These are phyloP conservation scores for Diaporthe sp. DNA, from an alignment of 2,329 filamentous ascomycete species.

Conservation along the genomic window DNA sequence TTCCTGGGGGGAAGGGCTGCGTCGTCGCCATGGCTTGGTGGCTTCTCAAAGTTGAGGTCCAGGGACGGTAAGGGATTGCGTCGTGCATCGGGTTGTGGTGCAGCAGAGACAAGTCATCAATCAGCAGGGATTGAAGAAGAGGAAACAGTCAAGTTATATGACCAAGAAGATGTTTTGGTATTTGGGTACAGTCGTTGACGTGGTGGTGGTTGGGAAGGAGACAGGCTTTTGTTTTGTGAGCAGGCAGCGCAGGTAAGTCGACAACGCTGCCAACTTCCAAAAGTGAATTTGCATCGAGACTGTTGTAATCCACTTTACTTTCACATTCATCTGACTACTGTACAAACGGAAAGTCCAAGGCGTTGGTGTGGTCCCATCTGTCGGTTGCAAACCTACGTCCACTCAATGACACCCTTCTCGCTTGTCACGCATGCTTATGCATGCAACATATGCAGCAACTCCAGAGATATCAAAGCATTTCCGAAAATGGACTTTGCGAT, in stretches of 20 bases:
- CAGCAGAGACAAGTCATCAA: not conserved
- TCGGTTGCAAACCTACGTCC: not conserved
- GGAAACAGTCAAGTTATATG: not conserved
- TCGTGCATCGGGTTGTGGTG: not conserved
- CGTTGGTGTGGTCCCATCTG: not conserved
- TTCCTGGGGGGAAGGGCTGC: not conserved
- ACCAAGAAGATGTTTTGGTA: not conserved
- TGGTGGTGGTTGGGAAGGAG: not conserved
- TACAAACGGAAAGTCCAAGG: not conserved
- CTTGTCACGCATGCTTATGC: not conserved
- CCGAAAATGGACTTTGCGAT: too few relatives aligned
- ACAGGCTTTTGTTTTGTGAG: not conserved
- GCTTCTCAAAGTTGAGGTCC: too few relatives aligned
- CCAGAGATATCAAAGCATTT: not conserved
- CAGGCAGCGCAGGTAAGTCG: not conserved
- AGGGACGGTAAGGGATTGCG: not conserved
- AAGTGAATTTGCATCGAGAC: not conserved
- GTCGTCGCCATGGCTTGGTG: fast-evolving
- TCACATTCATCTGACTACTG: not conserved
- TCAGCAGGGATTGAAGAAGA: not conserved
- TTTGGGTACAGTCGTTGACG: not conserved
- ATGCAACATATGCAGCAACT: not conserved
- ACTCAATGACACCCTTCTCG: not conserved
- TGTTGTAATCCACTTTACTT: not conserved
- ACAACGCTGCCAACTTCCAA: not conserved